Base-by-base conservation (phyloP, 306 rosid genomes). In the Astragalus membranaceus region DNA sequence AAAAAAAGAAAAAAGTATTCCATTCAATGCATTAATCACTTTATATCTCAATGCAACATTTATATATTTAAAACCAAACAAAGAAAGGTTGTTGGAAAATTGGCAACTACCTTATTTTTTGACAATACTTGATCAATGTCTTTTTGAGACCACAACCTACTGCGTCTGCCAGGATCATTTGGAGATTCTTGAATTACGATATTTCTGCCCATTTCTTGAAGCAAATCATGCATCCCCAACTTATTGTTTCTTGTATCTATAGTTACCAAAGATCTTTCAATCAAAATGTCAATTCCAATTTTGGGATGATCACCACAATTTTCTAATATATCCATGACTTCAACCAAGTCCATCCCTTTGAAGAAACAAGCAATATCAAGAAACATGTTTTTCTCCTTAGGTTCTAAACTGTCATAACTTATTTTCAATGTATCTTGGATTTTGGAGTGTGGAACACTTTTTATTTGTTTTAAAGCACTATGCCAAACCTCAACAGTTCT, bases 331-430 rank as follows among this genome's bases (percentile, higher is more conserved):
- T 74, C 52, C 16, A 33, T 65, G 1, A 69, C 80, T 66, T 56
- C 14, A 29, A 53, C 79, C 26, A 14, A 17, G 9, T 32, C 37
- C 73, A 58, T 81, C 47, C 83, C 86, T 14, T 65, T 75, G 44
- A 84, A 87, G 78, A 84, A 87, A 67, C 85, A 74, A 0, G 82
- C 82, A 30, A 79, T 74, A 62, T 74, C 76, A 6, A 79, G 67
- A 46, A 79, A 79, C 76, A 79, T 3, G 3, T 54, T 56, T 70
- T 60, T 79, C 37, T 84, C 81, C 56, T 3, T 17, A 11, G 30
- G 1, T 3, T 66, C 16, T 13, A 84, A 63, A 41, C 53, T 16
- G 3, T 80, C 83, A 62, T 74, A 84, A 53, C 85, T 84, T 55
- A 80, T 41, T 68, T 63, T 72, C 57, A 84, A 33, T 29, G 50